A percentile compares a stretch with the other conserved stretches of the same genome.
phyloP scores from a whole-genome alignment of 257 asterid genomes.

The Nicotiana paniculata region DNA sequence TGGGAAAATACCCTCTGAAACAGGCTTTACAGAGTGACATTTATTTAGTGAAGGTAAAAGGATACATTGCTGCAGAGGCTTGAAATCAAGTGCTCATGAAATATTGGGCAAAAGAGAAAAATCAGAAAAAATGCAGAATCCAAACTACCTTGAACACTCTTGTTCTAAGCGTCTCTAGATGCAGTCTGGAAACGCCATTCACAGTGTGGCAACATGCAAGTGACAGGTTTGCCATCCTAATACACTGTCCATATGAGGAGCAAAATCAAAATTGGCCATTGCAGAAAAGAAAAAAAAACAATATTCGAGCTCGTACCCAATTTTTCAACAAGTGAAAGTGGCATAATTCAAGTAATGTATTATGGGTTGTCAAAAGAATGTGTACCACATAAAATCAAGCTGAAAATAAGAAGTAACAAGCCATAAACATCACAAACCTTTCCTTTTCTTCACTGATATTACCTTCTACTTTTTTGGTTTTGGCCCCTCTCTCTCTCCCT shows the following conservation, averaged over 20 bases:
- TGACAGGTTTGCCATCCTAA: slow-evolving; percentile 49
- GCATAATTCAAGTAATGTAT: not conserved
- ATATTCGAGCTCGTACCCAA: not conserved
- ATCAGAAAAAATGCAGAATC: not conserved
- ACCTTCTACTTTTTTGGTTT: not conserved
- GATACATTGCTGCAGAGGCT: not conserved
- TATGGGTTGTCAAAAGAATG: not conserved
- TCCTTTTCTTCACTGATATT: not conserved
- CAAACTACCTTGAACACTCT: slow-evolving; percentile 41
- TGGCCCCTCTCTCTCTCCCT: not conserved
- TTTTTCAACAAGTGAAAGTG: not conserved
- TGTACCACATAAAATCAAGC: not conserved
- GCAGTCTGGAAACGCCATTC: slow-evolving; percentile 45
- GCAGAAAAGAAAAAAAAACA: not conserved
- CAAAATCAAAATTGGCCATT: not conserved
- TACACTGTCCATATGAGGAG: slow-evolving; percentile 20
- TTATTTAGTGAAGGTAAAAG: not conserved
- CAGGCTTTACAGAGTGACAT: not conserved
- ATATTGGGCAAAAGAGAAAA: slow-evolving; percentile 4
- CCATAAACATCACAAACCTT: not conserved
- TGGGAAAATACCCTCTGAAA: not conserved
- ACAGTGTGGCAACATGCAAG: slow-evolving; percentile 43
- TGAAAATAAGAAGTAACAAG: not conserved
- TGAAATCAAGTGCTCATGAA: not conserved
- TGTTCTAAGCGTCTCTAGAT: slow-evolving; percentile 32